Evolutionary conservation across 2,329 filamentous ascomycete genomes (phyloP).

Genomic region (Fusarium mexicanum): DNA sequence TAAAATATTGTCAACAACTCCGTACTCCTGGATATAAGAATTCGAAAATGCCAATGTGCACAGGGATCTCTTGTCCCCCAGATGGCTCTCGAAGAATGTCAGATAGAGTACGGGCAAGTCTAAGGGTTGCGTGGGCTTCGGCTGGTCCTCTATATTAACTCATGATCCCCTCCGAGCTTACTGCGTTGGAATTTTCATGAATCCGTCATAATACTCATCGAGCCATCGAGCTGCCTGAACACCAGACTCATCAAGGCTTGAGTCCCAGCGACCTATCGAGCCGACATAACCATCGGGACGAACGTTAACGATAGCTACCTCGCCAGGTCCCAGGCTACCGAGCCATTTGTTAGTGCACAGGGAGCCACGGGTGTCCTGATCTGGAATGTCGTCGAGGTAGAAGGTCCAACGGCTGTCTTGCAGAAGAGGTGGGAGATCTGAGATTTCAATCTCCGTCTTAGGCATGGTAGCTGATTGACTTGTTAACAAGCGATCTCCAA

Average conservation of each 20-base stretch:
- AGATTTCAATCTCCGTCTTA: constrained; percentile 71
- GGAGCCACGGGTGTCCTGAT: constrained; percentile 61
- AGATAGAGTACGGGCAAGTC: not conserved
- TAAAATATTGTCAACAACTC: constrained; percentile 26
- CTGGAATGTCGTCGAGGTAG: constrained; percentile 73
- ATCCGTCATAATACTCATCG: constrained; percentile 63
- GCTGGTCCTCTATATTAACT: constrained; percentile 33
- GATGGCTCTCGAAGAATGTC: constrained; percentile 12
- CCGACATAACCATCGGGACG: constrained; percentile 80
- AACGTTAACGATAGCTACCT: constrained; percentile 73
- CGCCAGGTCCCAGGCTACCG: constrained; percentile 63
- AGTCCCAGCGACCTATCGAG: constrained; percentile 65
- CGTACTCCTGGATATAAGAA: constrained; percentile 39
- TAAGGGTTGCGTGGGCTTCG: constrained; percentile 17
- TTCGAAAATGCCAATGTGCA: constrained; percentile 27
- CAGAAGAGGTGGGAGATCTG: constrained; percentile 69
- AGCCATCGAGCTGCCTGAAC: constrained; percentile 64
- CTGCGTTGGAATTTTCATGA: constrained; percentile 60
- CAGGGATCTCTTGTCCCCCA: constrained; percentile 8
- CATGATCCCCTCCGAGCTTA: constrained; percentile 17
- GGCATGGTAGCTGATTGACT: constrained; percentile 61
- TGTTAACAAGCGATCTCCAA: constrained; percentile 17
- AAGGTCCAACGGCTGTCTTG: constrained; percentile 76
- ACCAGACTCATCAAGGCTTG: constrained; percentile 60
- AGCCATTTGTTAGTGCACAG: constrained; percentile 76